Conservation (phyloP, 305 asterid species). For the Ajuga reptans region DNA sequence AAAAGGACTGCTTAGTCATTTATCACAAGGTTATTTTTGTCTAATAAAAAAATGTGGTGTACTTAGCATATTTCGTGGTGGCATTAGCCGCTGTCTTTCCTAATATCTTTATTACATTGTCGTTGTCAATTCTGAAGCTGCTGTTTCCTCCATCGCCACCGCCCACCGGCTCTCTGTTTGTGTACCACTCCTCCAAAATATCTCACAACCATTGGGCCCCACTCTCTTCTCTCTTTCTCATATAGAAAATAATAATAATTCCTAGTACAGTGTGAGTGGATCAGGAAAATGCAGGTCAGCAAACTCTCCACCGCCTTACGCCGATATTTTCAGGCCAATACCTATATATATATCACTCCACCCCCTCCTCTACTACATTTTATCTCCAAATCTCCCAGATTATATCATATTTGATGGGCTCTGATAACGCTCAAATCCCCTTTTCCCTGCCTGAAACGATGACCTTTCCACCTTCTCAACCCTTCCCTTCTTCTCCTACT, state of each 20-base stretch:
- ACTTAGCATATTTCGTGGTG: no score
- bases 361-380: background rate
- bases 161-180: no score
- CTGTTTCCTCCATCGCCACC: no score
- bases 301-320: slow-evolving; percentile 41
- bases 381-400: background rate
- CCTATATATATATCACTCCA: background rate
- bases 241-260: background rate
- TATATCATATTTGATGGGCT: slow-evolving; percentile 26
- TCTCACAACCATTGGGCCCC: no score
- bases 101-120: no score
- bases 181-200: no score
- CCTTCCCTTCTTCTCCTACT: background rate
- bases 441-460: background rate
- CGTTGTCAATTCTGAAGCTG: no score
- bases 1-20: no score
- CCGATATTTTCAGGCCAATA: slow-evolving; percentile 36
- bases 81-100: no score
- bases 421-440: slow-evolving; percentile 20
- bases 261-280: background rate
- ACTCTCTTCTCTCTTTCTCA: no score
- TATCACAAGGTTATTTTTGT: no score
- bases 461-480: background rate
- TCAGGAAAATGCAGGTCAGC: background rate
- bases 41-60: no score